Conservation (phyloP, 768 basidiomycete genomes). For the Lactifluus subvellereus region DNA sequence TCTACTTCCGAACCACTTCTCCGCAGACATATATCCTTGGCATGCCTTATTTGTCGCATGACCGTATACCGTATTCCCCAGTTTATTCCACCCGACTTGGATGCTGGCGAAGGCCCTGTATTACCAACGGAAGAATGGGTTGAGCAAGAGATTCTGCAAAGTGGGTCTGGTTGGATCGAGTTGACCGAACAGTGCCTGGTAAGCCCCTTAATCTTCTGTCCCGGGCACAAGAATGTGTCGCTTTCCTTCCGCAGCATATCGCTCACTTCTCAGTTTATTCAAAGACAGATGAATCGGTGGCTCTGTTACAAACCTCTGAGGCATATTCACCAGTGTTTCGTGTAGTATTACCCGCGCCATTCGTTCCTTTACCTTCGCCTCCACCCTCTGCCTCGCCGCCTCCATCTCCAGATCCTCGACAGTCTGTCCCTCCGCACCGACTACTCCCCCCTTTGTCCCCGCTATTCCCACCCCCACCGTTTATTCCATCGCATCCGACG, state of each 20-base stretch:
- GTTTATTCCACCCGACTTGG: conserved; percentile 48
- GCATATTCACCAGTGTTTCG: conserved; percentile 35
- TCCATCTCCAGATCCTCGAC: conserved; percentile 3
- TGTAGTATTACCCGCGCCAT: conserved; percentile 27
- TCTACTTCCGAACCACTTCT: conserved; percentile 27
- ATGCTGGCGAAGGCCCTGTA: conserved; percentile 56
- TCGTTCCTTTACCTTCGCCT: conserved; percentile 8
- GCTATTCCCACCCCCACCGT: conserved; percentile 70
- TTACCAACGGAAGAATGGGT: conserved; percentile 73
- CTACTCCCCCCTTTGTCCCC: conserved; percentile 52
- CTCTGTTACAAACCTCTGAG: conserved; percentile 27
- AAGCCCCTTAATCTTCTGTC: conserved; percentile 33
- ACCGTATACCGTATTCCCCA: conserved; percentile 67
- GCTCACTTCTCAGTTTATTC: conserved; percentile 13
- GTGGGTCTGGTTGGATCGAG: conserved; percentile 67
- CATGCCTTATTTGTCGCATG: conserved; percentile 62
- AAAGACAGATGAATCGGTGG: conserved; percentile 29
- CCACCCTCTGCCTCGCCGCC: conserved; percentile 13
- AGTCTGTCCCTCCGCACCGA: conserved; percentile 23
- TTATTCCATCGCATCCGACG: conserved; percentile 66
- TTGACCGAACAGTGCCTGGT: conserved; percentile 62
- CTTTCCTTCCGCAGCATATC: conserved; percentile 2
- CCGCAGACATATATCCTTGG: conserved; percentile 54
- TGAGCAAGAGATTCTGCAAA: conserved; percentile 65
- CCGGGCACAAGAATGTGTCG: neutral